A percentile compares a stretch with the other conserved stretches of the same genome.
These are phyloP conservation scores for Suillus placidus DNA, from an alignment of 768 basidiomycete species.

Conservation along the genomic window DNA sequence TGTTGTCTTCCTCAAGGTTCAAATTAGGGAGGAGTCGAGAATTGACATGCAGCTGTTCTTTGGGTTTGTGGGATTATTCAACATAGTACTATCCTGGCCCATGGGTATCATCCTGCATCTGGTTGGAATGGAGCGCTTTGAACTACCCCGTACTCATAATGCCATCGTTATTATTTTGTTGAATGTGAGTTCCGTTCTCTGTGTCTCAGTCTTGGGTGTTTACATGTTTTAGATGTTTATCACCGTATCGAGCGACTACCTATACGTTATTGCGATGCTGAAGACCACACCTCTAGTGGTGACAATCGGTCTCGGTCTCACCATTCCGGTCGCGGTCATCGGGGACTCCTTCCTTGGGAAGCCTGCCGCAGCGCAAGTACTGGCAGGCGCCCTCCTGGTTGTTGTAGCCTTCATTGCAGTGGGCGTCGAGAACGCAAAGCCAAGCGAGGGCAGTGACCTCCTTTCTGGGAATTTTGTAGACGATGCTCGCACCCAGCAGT, in stretches of 20 bases:
- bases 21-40: conserved; percentile 77
- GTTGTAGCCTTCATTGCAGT: conserved; percentile 76
- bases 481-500: conserved; percentile 10
- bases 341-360: conserved; percentile 74
- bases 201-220: neutral
- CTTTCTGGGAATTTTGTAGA: conserved; percentile 8
- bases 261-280: conserved; percentile 90
- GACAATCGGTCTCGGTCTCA: conserved; percentile 89
- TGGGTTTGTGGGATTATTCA: conserved; percentile 91
- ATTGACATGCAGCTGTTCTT: conserved; percentile 95
- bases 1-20: conserved; percentile 86
- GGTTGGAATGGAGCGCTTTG: conserved; percentile 71
- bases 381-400: conserved; percentile 78
- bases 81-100: conserved; percentile 75
- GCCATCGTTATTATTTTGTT: conserved; percentile 52
- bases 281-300: conserved; percentile 95
- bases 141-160: conserved; percentile 59
- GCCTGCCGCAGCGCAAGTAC: conserved; percentile 57
- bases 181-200: conserved; percentile 48
- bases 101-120: conserved; percentile 77
- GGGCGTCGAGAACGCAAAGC: conserved; percentile 56
- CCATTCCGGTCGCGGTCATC: conserved; percentile 88
- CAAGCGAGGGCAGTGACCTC: conserved; percentile 35
- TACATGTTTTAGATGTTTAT: conserved; percentile 67
- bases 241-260: conserved; percentile 80